Evolutionary conservation across 1,139 yeast species (phyloP).

Genomic region (Blastobotrys apis): DNA sequence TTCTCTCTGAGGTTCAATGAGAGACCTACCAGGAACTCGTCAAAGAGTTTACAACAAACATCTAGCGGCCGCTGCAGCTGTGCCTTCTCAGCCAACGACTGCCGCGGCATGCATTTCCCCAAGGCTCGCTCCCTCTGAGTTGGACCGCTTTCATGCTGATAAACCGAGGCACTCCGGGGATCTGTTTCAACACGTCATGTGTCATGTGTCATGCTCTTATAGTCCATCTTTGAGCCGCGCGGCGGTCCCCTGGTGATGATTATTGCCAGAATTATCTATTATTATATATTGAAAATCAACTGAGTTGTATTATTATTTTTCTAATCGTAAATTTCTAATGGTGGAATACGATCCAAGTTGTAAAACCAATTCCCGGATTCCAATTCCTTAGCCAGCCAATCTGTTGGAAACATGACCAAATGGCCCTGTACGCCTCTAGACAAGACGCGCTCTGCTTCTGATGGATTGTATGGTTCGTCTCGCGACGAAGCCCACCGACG

Average conservation of each 20-base stretch:
- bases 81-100: too few relatives aligned
- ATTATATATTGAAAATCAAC: background rate
- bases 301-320: background rate
- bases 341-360: conserved; percentile 89
- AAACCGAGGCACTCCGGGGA: too few relatives aligned
- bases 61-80: too few relatives aligned
- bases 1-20: too few relatives aligned
- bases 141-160: too few relatives aligned
- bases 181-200: too few relatives aligned
- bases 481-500: conserved; percentile 16
- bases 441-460: conserved; percentile 70
- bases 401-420: conserved; percentile 82
- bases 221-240: background rate
- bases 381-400: conserved; percentile 83
- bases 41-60: too few relatives aligned
- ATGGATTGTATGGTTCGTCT: conserved; percentile 52
- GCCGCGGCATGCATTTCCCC: too few relatives aligned
- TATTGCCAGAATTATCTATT: background rate
- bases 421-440: conserved; percentile 74
- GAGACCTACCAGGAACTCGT: too few relatives aligned
- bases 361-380: conserved; percentile 91
- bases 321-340: conserved; percentile 87
- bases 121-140: too few relatives aligned
- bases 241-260: background rate
- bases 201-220: too few relatives aligned